phyloP scores from a whole-genome alignment of 768 basidiomycete species.

The Calvatia gigantea region DNA sequence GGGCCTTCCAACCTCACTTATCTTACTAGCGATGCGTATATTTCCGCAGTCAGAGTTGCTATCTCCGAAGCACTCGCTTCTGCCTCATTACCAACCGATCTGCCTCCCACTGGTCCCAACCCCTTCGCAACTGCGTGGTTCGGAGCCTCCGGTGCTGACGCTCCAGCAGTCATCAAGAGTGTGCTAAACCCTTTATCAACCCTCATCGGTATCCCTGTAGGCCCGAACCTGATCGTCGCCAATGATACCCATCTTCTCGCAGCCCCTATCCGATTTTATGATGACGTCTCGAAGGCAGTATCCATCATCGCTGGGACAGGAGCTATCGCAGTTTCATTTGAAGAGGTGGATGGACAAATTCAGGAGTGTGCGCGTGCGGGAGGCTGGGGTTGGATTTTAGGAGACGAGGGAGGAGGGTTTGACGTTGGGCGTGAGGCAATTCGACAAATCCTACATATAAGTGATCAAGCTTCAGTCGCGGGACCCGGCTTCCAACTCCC shows the following conservation, averaged over 20 bases:
- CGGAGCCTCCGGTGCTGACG: conserved; percentile 81
- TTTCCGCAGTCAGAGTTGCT: conserved; percentile 46
- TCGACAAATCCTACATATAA: conserved; percentile 58
- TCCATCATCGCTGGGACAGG: conserved; percentile 83
- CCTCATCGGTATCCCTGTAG: conserved; percentile 55
- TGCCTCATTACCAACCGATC: conserved; percentile 24
- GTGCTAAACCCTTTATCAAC: conserved; percentile 51
- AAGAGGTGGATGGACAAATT: conserved; percentile 36
- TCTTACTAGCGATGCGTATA: conserved; percentile 62
- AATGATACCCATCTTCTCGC: conserved; percentile 88
- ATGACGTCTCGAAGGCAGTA: conserved; percentile 59
- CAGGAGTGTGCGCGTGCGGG: conserved; percentile 68
- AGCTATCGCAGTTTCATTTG: conserved; percentile 68
- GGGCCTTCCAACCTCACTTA: conserved; percentile 88
- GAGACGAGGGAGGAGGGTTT: conserved; percentile 83
- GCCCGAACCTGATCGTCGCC: conserved; percentile 54
- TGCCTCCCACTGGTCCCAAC: conserved; percentile 17
- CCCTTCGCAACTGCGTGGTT: conserved; percentile 76
- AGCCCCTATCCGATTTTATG: conserved; percentile 63
- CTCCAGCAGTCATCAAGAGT: conserved; percentile 53
- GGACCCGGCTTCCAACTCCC: conserved; percentile 21
- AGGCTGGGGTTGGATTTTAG: conserved; percentile 83
- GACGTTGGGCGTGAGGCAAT: conserved; percentile 75
- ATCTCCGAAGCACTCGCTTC: conserved; percentile 50
- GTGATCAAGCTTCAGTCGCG: conserved; percentile 46